Percentiles rank a stretch among this genome's conserved stretches.
Conservation (phyloP, 495 filamentous ascomycete species). For the Aspergillus sparsus region DNA sequence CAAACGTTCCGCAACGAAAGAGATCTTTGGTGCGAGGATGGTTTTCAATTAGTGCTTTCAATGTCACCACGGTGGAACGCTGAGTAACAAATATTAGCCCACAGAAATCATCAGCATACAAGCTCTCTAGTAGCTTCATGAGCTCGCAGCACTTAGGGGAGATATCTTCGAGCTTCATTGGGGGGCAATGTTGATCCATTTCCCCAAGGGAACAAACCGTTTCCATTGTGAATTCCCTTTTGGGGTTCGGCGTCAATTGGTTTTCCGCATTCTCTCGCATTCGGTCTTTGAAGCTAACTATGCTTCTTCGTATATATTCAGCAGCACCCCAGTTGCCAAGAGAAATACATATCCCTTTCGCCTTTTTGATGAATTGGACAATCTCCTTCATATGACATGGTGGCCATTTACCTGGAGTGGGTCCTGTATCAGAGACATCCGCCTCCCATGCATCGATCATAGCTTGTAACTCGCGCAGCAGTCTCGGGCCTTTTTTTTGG, state of each 20-base stretch:
- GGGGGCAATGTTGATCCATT: not conserved
- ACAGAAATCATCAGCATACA: conserved; percentile 5
- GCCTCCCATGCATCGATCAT: not conserved
- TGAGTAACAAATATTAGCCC: conserved; percentile 14
- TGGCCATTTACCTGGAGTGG: not conserved
- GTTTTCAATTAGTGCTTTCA: conserved; percentile 12
- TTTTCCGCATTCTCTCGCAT: not conserved
- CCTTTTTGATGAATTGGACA: not conserved
- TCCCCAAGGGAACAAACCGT: not conserved
- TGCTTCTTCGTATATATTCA: conserved; percentile 5
- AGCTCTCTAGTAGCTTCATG: not conserved
- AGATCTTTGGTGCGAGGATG: conserved; percentile 4
- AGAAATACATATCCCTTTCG: not conserved
- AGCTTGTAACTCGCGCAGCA: not conserved
- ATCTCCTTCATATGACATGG: not conserved
- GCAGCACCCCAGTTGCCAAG: not conserved
- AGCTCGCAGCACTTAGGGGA: conserved; percentile 9
- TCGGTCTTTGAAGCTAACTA: not conserved
- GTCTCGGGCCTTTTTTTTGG: not conserved
- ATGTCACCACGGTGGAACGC: not conserved
- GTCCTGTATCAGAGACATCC: not conserved
- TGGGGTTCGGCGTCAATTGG: not conserved
- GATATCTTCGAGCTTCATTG: conserved; percentile 1
- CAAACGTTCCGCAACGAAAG: conserved; percentile 15
- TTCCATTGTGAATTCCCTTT: not conserved